These are phyloP conservation scores for Mallotus nudiflorus DNA, from an alignment of 345 rosid species.

Conservation along the genomic window DNA sequence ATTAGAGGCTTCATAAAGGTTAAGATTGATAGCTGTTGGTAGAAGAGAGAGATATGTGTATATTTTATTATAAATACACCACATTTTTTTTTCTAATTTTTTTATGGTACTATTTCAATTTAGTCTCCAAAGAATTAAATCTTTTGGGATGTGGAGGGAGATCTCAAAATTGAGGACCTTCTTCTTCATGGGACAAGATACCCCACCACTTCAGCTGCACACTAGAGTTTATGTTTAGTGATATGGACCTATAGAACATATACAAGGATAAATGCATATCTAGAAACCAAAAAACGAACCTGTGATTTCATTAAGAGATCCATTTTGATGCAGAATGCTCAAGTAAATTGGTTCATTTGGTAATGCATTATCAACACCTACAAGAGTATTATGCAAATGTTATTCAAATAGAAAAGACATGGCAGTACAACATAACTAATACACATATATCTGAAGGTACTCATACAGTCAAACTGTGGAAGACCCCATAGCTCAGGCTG, in stretches of 20 bases:
- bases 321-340: conserved; percentile 22
- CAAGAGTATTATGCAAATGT: too few species aligned
- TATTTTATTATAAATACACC: too few species aligned
- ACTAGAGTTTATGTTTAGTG: not conserved
- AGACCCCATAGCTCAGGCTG: conserved; percentile 45
- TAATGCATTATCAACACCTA: conserved; percentile 36
- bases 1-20: too few species aligned
- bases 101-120: too few species aligned
- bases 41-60: too few species aligned
- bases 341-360: conserved; percentile 34
- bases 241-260: not conserved
- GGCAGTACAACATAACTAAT: not conserved
- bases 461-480: conserved; percentile 43
- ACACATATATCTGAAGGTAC: not conserved
- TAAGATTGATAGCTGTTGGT: too few species aligned
- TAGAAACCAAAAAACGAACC: conserved; percentile 17
- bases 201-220: too few species aligned
- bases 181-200: too few species aligned
- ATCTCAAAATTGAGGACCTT: too few species aligned
- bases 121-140: too few species aligned
- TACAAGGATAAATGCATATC: not conserved
- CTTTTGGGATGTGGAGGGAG: too few species aligned
- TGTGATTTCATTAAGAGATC: conserved; percentile 23
- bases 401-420: not conserved
- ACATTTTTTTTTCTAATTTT: too few species aligned